These are phyloP conservation scores for Agapanthus africanus DNA, from an alignment of 106 monocot species.

Conservation along the genomic window DNA sequence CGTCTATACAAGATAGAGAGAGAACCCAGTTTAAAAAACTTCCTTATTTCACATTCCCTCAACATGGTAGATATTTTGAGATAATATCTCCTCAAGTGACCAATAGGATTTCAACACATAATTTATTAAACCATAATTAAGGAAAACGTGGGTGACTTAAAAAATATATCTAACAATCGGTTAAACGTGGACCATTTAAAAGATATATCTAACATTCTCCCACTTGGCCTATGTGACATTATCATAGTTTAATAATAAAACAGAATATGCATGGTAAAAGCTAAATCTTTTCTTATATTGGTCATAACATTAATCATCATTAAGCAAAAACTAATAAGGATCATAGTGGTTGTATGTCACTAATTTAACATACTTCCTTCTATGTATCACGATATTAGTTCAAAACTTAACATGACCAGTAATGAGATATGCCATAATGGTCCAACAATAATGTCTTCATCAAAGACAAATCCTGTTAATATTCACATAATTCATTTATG, in stretches of 20 bases:
- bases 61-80: too few species aligned
- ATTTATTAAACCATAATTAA: too few species aligned
- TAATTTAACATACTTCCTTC: not conserved
- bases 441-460: not conserved
- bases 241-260: not conserved
- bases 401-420: not conserved
- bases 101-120: too few species aligned
- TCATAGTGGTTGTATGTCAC: not conserved
- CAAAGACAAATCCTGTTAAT: not conserved
- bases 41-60: too few species aligned
- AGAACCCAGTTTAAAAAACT: too few species aligned
- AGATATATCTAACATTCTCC: not conserved
- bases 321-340: slow-evolving; percentile 6
- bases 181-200: too few species aligned
- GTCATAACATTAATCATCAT: not conserved
- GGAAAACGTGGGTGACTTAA: too few species aligned
- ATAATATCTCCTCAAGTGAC: too few species aligned
- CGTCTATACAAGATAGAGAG: too few species aligned
- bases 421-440: not conserved
- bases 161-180: too few species aligned
- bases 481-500: slow-evolving; percentile 1
- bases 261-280: not conserved
- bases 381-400: not conserved
- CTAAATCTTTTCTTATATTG: not conserved
- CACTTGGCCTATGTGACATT: not conserved